Conservation (phyloP, 768 basidiomycete species). For the Lyophyllum decastes region DNA sequence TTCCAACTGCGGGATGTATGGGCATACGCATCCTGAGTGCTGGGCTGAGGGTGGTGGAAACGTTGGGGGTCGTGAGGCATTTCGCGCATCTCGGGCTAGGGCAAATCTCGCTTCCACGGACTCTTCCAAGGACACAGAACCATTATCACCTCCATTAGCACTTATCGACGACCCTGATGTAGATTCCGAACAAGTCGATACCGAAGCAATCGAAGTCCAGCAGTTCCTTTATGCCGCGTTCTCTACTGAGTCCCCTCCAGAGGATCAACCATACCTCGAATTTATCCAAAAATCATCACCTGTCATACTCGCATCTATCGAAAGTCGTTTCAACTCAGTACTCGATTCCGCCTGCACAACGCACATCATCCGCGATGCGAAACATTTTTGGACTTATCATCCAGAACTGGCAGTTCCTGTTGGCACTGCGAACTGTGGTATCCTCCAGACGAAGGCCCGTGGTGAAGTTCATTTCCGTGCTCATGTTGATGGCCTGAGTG, state of each 20-base stretch:
- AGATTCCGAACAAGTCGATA: not conserved
- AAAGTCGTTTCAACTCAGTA: conserved; percentile 2
- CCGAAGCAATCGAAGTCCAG: not conserved
- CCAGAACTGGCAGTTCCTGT: not conserved
- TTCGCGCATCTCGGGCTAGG: not conserved
- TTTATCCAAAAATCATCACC: not conserved
- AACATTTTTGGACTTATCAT: conserved; percentile 16
- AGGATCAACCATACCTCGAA: not conserved
- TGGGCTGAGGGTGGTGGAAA: conserved; percentile 5
- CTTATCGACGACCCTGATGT: not conserved
- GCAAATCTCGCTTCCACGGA: not conserved
- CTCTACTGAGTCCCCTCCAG: not conserved
- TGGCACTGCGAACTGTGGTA: conserved; percentile 20
- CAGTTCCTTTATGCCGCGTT: not conserved
- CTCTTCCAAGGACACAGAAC: not conserved
- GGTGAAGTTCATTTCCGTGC: conserved; percentile 16
- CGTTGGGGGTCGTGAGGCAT: not conserved
- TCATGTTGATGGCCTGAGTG: not conserved
- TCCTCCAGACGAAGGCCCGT: conserved; percentile 3
- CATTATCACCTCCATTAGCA: not conserved
- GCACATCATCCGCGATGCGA: conserved; percentile 18
- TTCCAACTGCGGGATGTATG: not conserved
- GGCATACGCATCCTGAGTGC: not conserved
- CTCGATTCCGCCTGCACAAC: conserved; percentile 22
- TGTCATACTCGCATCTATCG: not conserved